These are phyloP conservation scores for Tetrapyrgos nigripes DNA, from an alignment of 1,284 basidiomycete genomes.

Conservation along the genomic window DNA sequence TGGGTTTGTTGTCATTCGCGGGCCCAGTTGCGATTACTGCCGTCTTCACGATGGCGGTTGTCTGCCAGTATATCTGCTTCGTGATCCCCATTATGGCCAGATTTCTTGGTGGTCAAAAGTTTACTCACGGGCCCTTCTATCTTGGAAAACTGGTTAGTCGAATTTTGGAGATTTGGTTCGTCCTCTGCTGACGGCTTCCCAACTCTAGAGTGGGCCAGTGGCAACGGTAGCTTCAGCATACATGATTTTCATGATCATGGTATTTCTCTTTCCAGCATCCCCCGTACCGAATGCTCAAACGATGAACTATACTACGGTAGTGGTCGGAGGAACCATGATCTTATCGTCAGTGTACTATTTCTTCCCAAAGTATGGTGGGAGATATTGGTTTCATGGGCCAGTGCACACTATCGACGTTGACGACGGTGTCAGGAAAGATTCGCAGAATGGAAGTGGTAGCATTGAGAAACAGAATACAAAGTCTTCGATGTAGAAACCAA, in stretches of 20 bases:
- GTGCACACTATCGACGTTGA: constrained; percentile 11
- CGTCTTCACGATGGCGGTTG: constrained; percentile 34
- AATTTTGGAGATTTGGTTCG: neutral
- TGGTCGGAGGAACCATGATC: constrained; percentile 24
- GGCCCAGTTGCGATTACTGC: constrained; percentile 36
- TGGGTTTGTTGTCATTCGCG: constrained; percentile 37
- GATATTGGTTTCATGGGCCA: constrained; percentile 35
- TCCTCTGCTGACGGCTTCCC: neutral
- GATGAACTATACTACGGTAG: constrained; percentile 33
- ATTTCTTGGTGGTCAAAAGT: constrained; percentile 28
- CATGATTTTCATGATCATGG: constrained; percentile 34
- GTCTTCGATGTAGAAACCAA: too few species aligned
- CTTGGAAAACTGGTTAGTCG: constrained; percentile 31
- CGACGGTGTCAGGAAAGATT: too few species aligned
- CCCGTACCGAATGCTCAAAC: constrained; percentile 20
- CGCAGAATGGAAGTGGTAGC: too few species aligned
- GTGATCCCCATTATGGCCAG: constrained; percentile 34
- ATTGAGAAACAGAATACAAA: too few species aligned
- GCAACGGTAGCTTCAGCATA: constrained; percentile 28
- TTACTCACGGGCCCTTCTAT: constrained; percentile 33
- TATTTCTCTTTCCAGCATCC: constrained; percentile 32
- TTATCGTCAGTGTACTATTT: constrained; percentile 33
- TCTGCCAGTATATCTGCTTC: constrained; percentile 26
- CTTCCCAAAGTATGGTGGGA: constrained; percentile 35
- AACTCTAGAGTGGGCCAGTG: constrained; percentile 26